Base-by-base conservation (phyloP, 2,329 filamentous ascomycete genomes). In the Colletotrichum sp. region DNA sequence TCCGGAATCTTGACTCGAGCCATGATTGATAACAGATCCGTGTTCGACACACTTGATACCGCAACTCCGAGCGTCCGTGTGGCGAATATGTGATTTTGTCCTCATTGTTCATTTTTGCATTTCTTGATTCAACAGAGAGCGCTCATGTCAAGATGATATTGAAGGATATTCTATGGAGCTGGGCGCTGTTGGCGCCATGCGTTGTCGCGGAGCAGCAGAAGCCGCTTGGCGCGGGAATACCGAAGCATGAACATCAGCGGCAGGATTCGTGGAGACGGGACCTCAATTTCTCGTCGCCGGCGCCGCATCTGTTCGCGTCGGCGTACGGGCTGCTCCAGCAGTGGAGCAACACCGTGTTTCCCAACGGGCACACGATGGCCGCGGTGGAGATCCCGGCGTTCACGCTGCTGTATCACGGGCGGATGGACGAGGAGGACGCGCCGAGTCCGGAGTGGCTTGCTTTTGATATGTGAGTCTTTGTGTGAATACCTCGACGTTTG, bases 401-500 rank as follows among this genome's bases (percentile, higher is more conserved):
- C 75, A 89, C 88, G 12, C 83, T 87, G 71, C 80, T 90, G 48
- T 89, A 89, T 80, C 88, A 90, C 79, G 88, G 88, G 15, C 81
- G 87, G 57, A 81, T 80, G 76, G 86, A 88, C 75, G 80, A 71
- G 13, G 80, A 85, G 7, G 76, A 83, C 6, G 85, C 87, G 5
- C 85, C 87, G 19, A 88, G 85, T 71, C 88, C 88, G 15, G 88
- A 90, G 80, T 90, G 88, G 88, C 81, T 90, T 27, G 86, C 88
- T 8, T 87, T 90, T 77, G 88, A 90, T 78, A 81, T 87, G 79
- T 82, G 79, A 78, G 82, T 80, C n/a, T n/a, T n/a, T n/a, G n/a
- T n/a, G n/a, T n/a, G n/a, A n/a, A n/a, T n/a, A n/a, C n/a, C n/a
- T n/a, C n/a, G n/a, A n/a, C n/a, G n/a, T n/a, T n/a, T n/a, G n/a